Conservation (phyloP, 768 basidiomycete genomes). For the Rhizopogon rudus region DNA sequence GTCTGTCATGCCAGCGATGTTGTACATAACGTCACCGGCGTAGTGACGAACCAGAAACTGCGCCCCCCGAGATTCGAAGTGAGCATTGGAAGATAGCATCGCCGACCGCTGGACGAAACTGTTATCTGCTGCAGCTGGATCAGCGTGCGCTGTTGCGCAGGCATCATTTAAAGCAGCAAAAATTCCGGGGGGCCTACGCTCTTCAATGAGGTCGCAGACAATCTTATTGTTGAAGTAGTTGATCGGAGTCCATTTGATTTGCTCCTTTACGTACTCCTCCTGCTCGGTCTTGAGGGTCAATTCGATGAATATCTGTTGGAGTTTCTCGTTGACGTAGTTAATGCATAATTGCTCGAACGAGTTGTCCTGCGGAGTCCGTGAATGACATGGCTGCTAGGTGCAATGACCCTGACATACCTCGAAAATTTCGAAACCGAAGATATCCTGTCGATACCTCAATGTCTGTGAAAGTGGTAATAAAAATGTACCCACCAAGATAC, state of each 20-base stretch:
- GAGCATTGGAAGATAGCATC: slow-evolving; percentile 75
- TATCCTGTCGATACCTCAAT: slow-evolving; percentile 53
- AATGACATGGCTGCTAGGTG: neutral
- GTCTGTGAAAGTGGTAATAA: neutral
- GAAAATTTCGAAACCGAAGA: slow-evolving; percentile 99
- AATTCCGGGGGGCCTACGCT: slow-evolving; percentile 91
- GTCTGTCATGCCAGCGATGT: slow-evolving; percentile 96
- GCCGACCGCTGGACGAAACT: slow-evolving; percentile 93
- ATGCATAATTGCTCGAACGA: slow-evolving; percentile 98
- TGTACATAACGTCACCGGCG: slow-evolving; percentile 98
- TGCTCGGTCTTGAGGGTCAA: slow-evolving; percentile 98
- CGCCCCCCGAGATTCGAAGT: slow-evolving; percentile 91
- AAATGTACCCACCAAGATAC: slow-evolving; percentile 66
- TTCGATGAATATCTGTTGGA: slow-evolving; percentile 99
- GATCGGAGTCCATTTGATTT: slow-evolving; percentile 99
- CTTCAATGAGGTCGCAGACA: slow-evolving; percentile 97
- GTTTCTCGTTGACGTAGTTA: slow-evolving; percentile 99
- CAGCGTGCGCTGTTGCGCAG: slow-evolving; percentile 98
- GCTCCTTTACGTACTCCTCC: slow-evolving; percentile 97
- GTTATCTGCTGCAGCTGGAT: slow-evolving; percentile 92
- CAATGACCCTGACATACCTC: slow-evolving; percentile 45
- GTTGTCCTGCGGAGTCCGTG: slow-evolving; percentile 58
- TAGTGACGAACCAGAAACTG: slow-evolving; percentile 97
- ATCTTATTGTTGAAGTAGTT: slow-evolving; percentile 99
- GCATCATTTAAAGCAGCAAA: slow-evolving; percentile 98